Conservation (phyloP, 805 yeast genomes). For the Candida odintsovae region DNA sequence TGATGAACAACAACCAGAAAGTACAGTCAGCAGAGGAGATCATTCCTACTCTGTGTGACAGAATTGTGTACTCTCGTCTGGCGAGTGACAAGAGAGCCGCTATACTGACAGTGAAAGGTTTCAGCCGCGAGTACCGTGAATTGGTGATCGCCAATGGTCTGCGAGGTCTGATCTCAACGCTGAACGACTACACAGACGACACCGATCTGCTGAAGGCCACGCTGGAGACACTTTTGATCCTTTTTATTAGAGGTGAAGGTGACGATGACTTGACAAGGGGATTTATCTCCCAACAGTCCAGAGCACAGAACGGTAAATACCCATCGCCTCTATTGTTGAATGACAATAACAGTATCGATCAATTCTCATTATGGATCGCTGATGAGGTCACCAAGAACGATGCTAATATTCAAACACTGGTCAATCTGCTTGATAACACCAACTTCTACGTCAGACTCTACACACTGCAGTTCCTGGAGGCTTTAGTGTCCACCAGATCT, state of each 20-base stretch:
- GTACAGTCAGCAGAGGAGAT: constrained; percentile 69
- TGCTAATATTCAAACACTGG: constrained; percentile 23
- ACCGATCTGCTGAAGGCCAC: constrained; percentile 69
- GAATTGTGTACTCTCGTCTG: constrained; percentile 75
- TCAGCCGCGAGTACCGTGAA: constrained; percentile 84
- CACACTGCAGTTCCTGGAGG: constrained; percentile 78
- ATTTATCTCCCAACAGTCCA: constrained; percentile 70
- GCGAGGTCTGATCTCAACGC: constrained; percentile 60
- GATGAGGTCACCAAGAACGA: constrained; percentile 77
- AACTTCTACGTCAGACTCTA: constrained; percentile 80
- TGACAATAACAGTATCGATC: constrained; percentile 53
- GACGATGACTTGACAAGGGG: constrained; percentile 60
- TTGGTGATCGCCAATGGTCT: constrained; percentile 84
- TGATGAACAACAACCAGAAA: constrained; percentile 41
- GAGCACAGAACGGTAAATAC: constrained; percentile 70
- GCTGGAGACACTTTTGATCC: constrained; percentile 76
- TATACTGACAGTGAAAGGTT: constrained; percentile 80
- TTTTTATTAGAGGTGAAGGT: constrained; percentile 67
- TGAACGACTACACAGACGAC: constrained; percentile 64
- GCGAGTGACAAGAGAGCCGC: constrained; percentile 89
- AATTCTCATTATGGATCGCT: constrained; percentile 90
- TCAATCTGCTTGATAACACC: constrained; percentile 43
- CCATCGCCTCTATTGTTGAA: constrained; percentile 65
- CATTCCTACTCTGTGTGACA: constrained; percentile 81
- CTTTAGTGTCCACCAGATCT: constrained; percentile 74